phyloP scores from a whole-genome alignment of 2,329 filamentous ascomycete genomes.

The Xylaria sp. region DNA sequence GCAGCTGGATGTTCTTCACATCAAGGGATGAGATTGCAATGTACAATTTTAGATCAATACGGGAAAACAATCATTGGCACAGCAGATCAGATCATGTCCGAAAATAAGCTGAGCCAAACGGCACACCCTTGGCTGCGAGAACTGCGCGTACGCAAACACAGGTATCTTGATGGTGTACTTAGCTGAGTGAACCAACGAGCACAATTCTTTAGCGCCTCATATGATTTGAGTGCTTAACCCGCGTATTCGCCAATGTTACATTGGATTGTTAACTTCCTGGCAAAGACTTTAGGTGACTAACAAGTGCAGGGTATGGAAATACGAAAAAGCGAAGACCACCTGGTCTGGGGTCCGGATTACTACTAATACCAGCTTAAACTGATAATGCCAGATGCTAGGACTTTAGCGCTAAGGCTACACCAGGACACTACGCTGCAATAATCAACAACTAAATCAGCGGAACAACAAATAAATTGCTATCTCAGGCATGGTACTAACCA shows the following conservation, averaged over 20 bases:
- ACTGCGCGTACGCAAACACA: background rate
- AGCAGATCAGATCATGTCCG: background rate
- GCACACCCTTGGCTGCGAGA: background rate
- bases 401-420: background rate
- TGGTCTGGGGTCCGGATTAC: background rate
- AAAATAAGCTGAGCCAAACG: too few species aligned
- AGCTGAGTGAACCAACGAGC: background rate
- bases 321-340: background rate
- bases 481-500: too few species aligned
- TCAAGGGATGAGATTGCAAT: too few species aligned
- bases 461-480: too few species aligned
- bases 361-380: background rate
- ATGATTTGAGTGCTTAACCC: background rate
- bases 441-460: too few species aligned
- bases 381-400: background rate
- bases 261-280: background rate
- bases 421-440: background rate
- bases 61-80: too few species aligned
- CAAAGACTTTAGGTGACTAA: background rate
- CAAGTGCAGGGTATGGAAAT: background rate
- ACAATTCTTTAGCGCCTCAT: background rate
- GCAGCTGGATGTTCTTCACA: too few species aligned
- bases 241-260: conserved; percentile 5
- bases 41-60: background rate
- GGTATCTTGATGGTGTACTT: too few species aligned